Evolutionary conservation across 2,329 filamentous ascomycete genomes (phyloP), one percentile per base, ranked within the genome.

Genomic region (Ramularia collo-cygni): DNA sequence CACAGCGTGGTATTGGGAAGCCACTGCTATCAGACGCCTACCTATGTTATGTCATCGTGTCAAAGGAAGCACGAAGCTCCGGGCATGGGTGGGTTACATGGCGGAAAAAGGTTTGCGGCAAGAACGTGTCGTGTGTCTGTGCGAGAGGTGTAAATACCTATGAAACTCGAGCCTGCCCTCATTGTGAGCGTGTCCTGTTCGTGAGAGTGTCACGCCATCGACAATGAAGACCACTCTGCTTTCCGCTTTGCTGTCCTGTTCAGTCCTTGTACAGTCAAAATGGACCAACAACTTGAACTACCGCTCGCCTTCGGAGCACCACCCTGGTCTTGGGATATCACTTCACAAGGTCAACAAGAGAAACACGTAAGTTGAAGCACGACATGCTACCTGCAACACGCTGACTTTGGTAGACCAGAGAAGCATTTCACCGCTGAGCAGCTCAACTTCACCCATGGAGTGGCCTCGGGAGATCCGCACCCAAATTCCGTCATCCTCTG

Each of bases 321-420:
- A 85, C 48, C 70, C 74, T 3, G 66, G 68, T 27, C 67, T 85
- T 8, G 81, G 79, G 4, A 74, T 85, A 32, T 72, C 79, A n/a
- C 69, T 83, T 10, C 71, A 70, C 35, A 77, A 74, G 48, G 73
- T 83, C 35, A 69, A 74, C 31, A 75, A 74, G 57, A 70, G 77
- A 27, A 72, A 69, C 36, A 52, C 49, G 42, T 46, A 35, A 38
- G 44, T 38, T 4, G 2, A 31, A 31, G 5, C 2, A 16, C 8
- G 13, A 31, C n/a, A n/a, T n/a, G n/a, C n/a, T n/a, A n/a, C n/a
- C 2, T 10, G 2, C 15, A 16, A 8, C 2, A 29, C 18, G 28
- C n/a, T 12, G 28, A 7, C 12, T 30, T n/a, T n/a, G n/a, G 8
- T 32, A 65, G 66, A 15, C 66, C 65, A n/a, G 57, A 65, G 4